Base-by-base conservation (phyloP, 2,329 filamentous ascomycete genomes). In the Alternaria brassicicola region DNA sequence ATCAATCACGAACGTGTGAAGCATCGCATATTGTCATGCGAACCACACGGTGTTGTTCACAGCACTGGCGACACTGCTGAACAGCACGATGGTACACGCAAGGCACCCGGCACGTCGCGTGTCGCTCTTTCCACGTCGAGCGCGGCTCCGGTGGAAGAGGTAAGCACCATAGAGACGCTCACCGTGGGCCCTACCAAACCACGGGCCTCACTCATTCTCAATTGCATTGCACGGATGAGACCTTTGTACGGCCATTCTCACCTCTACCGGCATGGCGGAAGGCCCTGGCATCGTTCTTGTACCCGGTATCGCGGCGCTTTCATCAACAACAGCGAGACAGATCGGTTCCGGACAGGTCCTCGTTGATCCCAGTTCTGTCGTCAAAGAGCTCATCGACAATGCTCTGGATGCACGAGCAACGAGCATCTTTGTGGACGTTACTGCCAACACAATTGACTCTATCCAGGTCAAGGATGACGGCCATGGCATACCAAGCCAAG, bases 351-450 rank as follows among this genome's bases (percentile, higher is more conserved):
- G 85, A 3, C 81, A 88, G 64, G 81, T 83, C 43, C 82, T 93
- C 48, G 80, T 83, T 5, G 85, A 85, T 7, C 83, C 90, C 0
- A 78, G 81, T 12, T 83, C 85, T 10, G 78, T 91, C 2, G 84
- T 92, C 66, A 93, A 93, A 71, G 91, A 93, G 75, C 85, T 93
- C 4, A 76, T 93, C 30, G 91, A 93, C 66, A 93, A 94, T 74
- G 83, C 89, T 41, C 83, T 93, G 19, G 90, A 94, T 74, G 89
- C 90, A 7, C 80, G 83, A 51, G 89, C 90, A 12, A 89, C 84
- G 2, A 83, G 83, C 2, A 80, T 94, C 56, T 85, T 90, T 51
- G 78, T 93, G 23, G 78, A 85, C 26, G 80, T 92, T 13, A 85
- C 88, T 4, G 67, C 82, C 39, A 88, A 93, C 69, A 88, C 88